A percentile compares a stretch with the other conserved stretches of the same genome.
Evolutionary conservation across 2,329 filamentous ascomycete genomes (phyloP).

Genomic region (Colletotrichum musae): DNA sequence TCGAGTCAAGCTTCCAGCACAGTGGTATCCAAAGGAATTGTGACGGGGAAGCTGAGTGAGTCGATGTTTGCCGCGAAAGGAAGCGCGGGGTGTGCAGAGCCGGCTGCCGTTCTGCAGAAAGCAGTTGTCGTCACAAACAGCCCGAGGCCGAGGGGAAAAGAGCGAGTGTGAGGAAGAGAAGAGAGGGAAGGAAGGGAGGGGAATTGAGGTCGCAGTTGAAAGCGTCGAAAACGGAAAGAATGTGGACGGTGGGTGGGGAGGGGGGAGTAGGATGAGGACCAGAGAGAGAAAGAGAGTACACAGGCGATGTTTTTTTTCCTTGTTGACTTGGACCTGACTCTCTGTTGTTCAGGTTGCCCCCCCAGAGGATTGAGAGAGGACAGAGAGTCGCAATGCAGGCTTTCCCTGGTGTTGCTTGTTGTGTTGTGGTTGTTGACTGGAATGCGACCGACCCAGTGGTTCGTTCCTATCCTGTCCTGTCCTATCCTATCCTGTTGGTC

Average conservation of each 20-base stretch:
- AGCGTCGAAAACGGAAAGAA: constrained; percentile 18
- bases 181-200: not conserved
- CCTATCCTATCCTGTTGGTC: constrained; percentile 6
- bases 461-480: constrained; percentile 24
- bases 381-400: constrained; percentile 3
- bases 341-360: constrained; percentile 33
- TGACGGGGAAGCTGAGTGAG: not conserved
- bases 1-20: constrained; percentile 13
- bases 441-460: constrained; percentile 37
- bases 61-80: constrained; percentile 15
- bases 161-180: not conserved
- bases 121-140: constrained; percentile 27
- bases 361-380: constrained; percentile 4
- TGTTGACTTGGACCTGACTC: constrained; percentile 33
- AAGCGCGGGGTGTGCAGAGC: constrained; percentile 38
- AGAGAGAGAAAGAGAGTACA: not conserved
- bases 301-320: constrained; percentile 36
- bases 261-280: not conserved
- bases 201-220: constrained; percentile 25
- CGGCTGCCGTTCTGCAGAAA: constrained; percentile 38
- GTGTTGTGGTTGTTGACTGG: constrained; percentile 30
- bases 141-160: constrained; percentile 16
- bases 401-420: not conserved
- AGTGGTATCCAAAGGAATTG: not conserved
- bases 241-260: not conserved